phyloP scores from a whole-genome alignment of 2,329 filamentous ascomycete genomes.

The Exophiala spinifera region DNA sequence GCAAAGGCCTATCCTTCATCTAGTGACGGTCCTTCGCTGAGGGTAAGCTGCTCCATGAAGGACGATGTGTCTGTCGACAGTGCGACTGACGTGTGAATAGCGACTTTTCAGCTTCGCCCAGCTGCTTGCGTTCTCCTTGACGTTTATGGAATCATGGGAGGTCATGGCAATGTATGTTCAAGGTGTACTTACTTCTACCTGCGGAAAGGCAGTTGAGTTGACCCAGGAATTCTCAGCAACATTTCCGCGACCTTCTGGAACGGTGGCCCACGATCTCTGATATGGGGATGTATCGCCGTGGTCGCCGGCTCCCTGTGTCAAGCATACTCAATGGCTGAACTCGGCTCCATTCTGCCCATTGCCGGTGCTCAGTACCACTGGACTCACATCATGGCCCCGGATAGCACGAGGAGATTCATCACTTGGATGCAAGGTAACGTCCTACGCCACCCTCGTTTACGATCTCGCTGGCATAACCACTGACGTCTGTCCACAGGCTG shows the following conservation, averaged over 20 bases:
- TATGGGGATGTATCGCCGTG: constrained; percentile 35
- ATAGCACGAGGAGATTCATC: constrained; percentile 32
- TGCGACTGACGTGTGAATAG: constrained; percentile 2
- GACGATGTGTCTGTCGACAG: not conserved
- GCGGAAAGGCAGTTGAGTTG: not conserved
- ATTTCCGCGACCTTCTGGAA: constrained; percentile 32
- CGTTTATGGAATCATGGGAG: constrained; percentile 26
- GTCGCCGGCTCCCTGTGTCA: constrained; percentile 34
- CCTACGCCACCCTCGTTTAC: constrained; percentile 8
- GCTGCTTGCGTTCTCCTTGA: constrained; percentile 26
- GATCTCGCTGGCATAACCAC: not conserved
- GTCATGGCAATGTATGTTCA: constrained; percentile 22
- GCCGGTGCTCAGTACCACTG: constrained; percentile 46
- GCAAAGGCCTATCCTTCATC: constrained; percentile 12
- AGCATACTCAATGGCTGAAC: constrained; percentile 38
- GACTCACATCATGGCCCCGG: constrained; percentile 37
- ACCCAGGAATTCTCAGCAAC: constrained; percentile 6
- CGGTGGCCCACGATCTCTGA: constrained; percentile 34
- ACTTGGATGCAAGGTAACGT: constrained; percentile 34
- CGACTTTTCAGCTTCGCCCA: constrained; percentile 25
- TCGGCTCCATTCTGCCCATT: constrained; percentile 42
- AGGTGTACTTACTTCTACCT: not conserved
- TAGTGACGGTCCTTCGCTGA: constrained; percentile 1
- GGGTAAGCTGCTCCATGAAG: constrained; percentile 5
- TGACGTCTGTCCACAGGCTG: constrained; percentile 30